Conservation (phyloP, 73 alveolate genomes). For the Uronychia binucleata region DNA sequence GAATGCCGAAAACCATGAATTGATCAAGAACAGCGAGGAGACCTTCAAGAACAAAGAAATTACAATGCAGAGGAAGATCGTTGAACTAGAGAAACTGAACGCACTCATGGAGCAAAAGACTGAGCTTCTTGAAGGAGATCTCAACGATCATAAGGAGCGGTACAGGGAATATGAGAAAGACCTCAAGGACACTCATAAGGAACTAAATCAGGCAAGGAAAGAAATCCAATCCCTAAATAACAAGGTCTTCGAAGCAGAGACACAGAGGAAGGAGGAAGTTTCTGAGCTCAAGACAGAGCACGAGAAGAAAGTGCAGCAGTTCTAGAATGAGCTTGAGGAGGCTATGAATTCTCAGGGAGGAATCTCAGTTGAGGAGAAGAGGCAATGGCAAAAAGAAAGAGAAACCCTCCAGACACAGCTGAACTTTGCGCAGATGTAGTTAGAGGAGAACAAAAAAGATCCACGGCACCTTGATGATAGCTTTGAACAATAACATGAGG, state of each 20-base stretch:
- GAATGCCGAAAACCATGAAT: neutral
- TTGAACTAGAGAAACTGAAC: constrained; percentile 12
- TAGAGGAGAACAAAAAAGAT: constrained; percentile 49
- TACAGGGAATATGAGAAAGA: neutral
- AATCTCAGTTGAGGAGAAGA: constrained; percentile 26
- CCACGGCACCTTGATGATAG: constrained; percentile 35
- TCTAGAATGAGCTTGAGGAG: constrained; percentile 2
- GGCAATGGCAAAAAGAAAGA: constrained; percentile 16
- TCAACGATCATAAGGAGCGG: neutral
- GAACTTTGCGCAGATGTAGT: constrained; percentile 10
- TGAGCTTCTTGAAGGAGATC: neutral
- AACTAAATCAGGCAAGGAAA: constrained; percentile 2
- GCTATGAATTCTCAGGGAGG: neutral
- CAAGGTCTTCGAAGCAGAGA: constrained; percentile 5
- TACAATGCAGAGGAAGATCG: neutral
- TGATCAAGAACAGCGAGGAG: constrained; percentile 21
- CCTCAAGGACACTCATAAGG: neutral
- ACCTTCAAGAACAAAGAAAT: constrained; percentile 21
- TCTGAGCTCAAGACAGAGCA: constrained; percentile 6
- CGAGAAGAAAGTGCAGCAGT: constrained; percentile 11
- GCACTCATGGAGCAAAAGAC: constrained; percentile 36
- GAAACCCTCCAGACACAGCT: constrained; percentile 38
- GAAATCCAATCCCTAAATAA: neutral
- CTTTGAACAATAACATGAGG: constrained; percentile 16
- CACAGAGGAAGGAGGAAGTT: constrained; percentile 14